phyloP scores from a whole-genome alignment of 352 stramenopile species.

The Globisporangium orthogonon region DNA sequence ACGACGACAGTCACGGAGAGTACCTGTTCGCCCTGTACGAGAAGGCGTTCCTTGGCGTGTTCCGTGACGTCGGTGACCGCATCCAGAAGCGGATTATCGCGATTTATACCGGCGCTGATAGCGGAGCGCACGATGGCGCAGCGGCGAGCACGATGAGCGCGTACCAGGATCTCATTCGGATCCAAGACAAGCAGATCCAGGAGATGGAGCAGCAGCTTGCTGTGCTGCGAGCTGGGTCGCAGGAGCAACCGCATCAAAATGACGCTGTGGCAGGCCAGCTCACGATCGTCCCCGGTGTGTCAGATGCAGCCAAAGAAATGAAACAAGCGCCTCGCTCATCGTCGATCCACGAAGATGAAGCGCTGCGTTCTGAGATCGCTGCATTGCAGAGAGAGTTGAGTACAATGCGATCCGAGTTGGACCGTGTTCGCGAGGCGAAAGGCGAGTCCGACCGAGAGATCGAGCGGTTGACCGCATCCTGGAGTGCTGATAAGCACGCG shows the following conservation, averaged over 20 bases:
- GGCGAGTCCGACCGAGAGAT: constrained; percentile 2
- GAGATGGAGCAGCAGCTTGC: constrained; percentile 31
- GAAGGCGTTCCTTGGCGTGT: constrained; percentile 42
- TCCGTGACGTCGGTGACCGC: constrained; percentile 38
- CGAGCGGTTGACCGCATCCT: not conserved
- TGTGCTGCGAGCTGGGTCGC: not conserved
- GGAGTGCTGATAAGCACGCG: not conserved
- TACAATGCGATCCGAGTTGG: constrained; percentile 6
- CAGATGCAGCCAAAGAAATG: constrained; percentile 21
- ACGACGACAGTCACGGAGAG: constrained; percentile 10
- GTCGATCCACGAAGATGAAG: not conserved
- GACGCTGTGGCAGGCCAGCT: not conserved
- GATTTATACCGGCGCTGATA: constrained; percentile 43
- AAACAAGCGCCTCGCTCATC: constrained; percentile 10
- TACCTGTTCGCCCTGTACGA: constrained; percentile 73
- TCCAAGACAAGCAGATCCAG: constrained; percentile 71
- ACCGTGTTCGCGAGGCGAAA: not conserved
- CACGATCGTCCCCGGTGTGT: constrained; percentile 8
- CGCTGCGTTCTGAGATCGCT: not conserved
- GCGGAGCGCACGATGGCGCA: constrained; percentile 9
- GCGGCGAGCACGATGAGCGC: constrained; percentile 25
- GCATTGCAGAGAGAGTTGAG: constrained; percentile 12
- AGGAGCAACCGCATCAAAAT: not conserved
- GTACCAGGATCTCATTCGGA: constrained; percentile 77
- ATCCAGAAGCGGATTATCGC: constrained; percentile 63